Conservation (phyloP, 2,329 filamentous ascomycete genomes). For the Cladosporium halotolerans region DNA sequence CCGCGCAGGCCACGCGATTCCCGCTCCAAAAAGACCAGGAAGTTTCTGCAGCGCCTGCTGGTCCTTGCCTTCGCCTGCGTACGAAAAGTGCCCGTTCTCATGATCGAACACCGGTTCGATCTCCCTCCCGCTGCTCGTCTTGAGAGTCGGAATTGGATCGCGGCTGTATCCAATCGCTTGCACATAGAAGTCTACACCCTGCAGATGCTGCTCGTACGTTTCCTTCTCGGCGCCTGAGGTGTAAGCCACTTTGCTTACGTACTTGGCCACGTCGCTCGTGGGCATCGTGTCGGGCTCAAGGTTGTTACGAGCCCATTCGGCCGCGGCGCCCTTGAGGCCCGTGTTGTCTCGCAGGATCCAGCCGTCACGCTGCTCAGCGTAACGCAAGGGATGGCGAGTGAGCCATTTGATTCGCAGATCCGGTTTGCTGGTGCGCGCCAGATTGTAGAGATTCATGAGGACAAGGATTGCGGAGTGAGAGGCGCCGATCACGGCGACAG, state of each 20-base stretch:
- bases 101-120: conserved; percentile 41
- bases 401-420: conserved; percentile 56
- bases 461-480: conserved; percentile 60
- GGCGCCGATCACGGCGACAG: conserved; percentile 54
- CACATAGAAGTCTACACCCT: conserved; percentile 47
- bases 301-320: conserved; percentile 53
- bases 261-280: conserved; percentile 40
- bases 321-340: conserved; percentile 56
- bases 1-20: conserved; percentile 58
- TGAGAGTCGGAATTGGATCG: conserved; percentile 46
- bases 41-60: conserved; percentile 27
- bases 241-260: conserved; percentile 35
- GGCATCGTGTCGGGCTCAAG: conserved; percentile 48
- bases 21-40: conserved; percentile 53
- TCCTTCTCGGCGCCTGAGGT: conserved; percentile 44
- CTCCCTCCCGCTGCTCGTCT: conserved; percentile 26
- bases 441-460: conserved; percentile 53
- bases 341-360: conserved; percentile 63
- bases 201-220: conserved; percentile 43
- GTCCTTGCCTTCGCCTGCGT: conserved; percentile 15
- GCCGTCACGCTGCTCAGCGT: conserved; percentile 56
- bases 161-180: conserved; percentile 55
- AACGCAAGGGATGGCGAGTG: conserved; percentile 53
- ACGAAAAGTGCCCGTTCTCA: conserved; percentile 30
- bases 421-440: conserved; percentile 48